Base-by-base conservation (phyloP, 768 basidiomycete species). In the Cystobasidium tubakii region DNA sequence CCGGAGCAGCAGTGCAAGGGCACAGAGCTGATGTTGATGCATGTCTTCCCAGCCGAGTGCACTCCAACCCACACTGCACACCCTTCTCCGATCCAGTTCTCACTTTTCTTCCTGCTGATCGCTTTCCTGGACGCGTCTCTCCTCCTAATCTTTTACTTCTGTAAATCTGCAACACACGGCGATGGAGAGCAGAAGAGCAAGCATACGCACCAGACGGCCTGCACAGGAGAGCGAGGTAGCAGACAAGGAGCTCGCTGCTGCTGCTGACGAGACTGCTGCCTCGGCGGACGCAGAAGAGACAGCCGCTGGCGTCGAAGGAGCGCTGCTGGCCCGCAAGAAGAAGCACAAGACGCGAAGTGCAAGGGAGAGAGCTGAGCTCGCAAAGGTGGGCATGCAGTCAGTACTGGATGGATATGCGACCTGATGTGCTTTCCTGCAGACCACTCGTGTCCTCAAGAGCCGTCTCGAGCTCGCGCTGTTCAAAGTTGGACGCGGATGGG, bases 401-500 rank as follows among this genome's bases (percentile, higher is more conserved):
- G n/a, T n/a, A n/a, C n/a, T n/a, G n/a, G n/a, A n/a, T n/a, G n/a
- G n/a, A n/a, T n/a, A n/a, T n/a, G n/a, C n/a, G n/a, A n/a, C 15
- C 39, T 39, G 39, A 39, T 39, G 39, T 39, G 7, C 39, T 39
- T 6, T 6, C 39, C 13, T 29, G 39, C 78, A 79, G 78, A 75
- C 76, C 42, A 70, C 77, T n/a, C 77, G 78, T 12, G 64, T 66
- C 6, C 74, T 79, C 39, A 70, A 69, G 39, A 76, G 74, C 34
- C 73, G 77, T 17, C 70, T 79, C 54, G 75, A 74, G 0, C 76
- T 77, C 63, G 77, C 77, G 0, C 63, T 75, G 0, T 78, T 74
- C 78, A 79, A 79, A 74, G 57, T 73, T 1, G 42, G 73, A 34
- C 70, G 76, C 19, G 77, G 78, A 0, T 76, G 72, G 76, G 66